A percentile compares a stretch with the other conserved stretches of the same genome.
Evolutionary conservation across 371 early-diverging fungal species (phyloP).

Genomic region (Dinochytrium kinnereticum): DNA sequence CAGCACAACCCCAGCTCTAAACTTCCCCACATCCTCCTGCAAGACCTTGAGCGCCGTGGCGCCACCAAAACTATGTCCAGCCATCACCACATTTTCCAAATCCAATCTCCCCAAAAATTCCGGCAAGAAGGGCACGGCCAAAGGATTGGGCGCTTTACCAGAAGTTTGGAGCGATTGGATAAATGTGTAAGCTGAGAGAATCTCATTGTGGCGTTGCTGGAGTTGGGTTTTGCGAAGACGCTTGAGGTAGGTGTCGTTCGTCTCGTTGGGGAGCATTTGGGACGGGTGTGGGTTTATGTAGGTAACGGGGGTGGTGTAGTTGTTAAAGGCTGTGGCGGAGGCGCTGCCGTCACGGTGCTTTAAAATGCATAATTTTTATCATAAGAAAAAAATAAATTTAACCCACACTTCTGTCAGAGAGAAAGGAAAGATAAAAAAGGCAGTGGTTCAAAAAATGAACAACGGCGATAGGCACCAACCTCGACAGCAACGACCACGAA

Average conservation of each 20-base stretch:
- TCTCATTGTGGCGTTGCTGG: neutral
- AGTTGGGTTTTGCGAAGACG: neutral
- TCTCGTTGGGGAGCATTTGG: neutral
- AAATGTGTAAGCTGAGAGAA: neutral
- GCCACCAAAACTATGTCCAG: constrained; percentile 69
- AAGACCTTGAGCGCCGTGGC: constrained; percentile 44
- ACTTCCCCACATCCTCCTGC: constrained; percentile 13
- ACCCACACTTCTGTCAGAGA: too few species aligned
- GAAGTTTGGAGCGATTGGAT: neutral
- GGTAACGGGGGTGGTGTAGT: constrained; percentile 19
- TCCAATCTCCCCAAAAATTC: constrained; percentile 41
- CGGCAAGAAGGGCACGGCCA: neutral
- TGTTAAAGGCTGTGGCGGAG: constrained; percentile 33
- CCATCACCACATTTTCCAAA: constrained; percentile 49
- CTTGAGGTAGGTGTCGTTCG: constrained; percentile 4
- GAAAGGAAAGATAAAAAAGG: too few species aligned
- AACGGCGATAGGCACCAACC: neutral
- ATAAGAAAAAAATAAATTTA: too few species aligned
- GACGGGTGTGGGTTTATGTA: constrained; percentile 3
- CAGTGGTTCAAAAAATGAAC: neutral
- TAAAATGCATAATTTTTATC: too few species aligned
- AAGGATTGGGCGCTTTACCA: neutral
- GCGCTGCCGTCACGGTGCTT: constrained; percentile 61
- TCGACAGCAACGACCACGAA: neutral
- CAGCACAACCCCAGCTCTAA: constrained; percentile 24